Base-by-base conservation (phyloP, 345 rosid genomes). In the Eutrema heterophyllum region DNA sequence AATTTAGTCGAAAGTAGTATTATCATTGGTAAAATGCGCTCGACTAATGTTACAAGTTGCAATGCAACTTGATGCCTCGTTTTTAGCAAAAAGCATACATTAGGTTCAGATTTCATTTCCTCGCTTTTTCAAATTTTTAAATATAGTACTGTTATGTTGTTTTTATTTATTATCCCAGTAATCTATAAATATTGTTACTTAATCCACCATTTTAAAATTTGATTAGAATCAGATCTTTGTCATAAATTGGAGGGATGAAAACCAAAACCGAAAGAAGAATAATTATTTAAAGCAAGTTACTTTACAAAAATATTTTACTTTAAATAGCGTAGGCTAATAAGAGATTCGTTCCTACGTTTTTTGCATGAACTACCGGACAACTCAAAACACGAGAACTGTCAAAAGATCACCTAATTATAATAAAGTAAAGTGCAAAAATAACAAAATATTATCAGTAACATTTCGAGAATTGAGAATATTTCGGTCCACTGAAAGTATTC, bases 1-100 rank as follows among this genome's bases (percentile, higher is more conserved):
- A 24, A 38, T 52, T 78, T 70, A 51, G 67, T 41, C 32, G 2
- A 4, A 11, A 1, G 5, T 27, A 5, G 1, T 32, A 24, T 8
- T 3, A 5, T 45, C 6, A 3, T 21, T 39, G 58, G 30, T 68
- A 78, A 74, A 57, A 51, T 68, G 76, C 74, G 76, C 71, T 10
- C 29, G 13, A 18, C 8, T 49, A 29, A 13, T 73, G 48, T 55
- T 54, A 70, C 64, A 72, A 64, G 59, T 65, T 66, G 78, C 70
- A 72, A 21, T 53, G 74, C 79, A 76, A 76, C 48, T 77, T 70
- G 80, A 48, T 49, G 72, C 48, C 72, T 71, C 68, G 76, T 10
- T 49, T 56, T 32, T 38, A 11, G 67, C 45, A 30, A 64, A 64
- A 69, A 48, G 15, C 18, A 75, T 55, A 55, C 66, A 5, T 36